Conservation (phyloP, 2,329 filamentous ascomycete species). For the Pyrenophora teres region DNA sequence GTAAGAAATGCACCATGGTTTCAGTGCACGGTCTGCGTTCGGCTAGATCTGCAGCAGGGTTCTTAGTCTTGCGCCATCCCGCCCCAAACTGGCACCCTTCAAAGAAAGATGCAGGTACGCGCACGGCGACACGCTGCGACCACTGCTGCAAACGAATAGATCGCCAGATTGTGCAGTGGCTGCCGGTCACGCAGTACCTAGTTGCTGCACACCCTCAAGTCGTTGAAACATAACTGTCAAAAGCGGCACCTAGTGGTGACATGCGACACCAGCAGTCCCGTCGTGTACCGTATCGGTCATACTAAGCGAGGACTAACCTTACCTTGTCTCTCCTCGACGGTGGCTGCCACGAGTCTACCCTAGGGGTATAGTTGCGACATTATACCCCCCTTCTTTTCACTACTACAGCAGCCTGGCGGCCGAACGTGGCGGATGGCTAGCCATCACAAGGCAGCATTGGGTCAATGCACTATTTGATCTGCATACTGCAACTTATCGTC, state of each 20-base stretch:
- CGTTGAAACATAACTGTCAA: conserved; percentile 5
- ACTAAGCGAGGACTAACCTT: conserved; percentile 16
- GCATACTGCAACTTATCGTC: conserved; percentile 28
- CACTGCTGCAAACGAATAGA: not conserved
- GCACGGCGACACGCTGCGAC: not conserved
- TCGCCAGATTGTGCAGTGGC: not conserved
- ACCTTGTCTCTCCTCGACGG: conserved; percentile 9
- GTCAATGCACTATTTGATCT: conserved; percentile 13
- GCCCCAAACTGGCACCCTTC: conserved; percentile 13
- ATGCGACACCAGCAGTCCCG: conserved; percentile 19
- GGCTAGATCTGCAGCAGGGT: conserved; percentile 26
- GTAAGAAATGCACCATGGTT: conserved; percentile 24
- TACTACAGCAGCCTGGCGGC: conserved; percentile 5
- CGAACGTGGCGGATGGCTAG: conserved; percentile 13
- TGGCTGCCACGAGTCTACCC: conserved; percentile 11
- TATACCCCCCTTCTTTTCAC: conserved; percentile 22
- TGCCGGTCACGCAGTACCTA: not conserved
- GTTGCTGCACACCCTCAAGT: not conserved
- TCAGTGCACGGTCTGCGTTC: conserved; percentile 24
- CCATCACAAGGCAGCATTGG: conserved; percentile 13
- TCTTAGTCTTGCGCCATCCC: conserved; percentile 14
- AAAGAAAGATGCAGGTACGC: conserved; percentile 8
- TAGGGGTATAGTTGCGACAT: conserved; percentile 26
- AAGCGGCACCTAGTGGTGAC: conserved; percentile 22
- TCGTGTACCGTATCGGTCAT: conserved; percentile 7